Conservation (phyloP, 2,329 filamentous ascomycete genomes). For the Aureobasidium leucospermi region DNA sequence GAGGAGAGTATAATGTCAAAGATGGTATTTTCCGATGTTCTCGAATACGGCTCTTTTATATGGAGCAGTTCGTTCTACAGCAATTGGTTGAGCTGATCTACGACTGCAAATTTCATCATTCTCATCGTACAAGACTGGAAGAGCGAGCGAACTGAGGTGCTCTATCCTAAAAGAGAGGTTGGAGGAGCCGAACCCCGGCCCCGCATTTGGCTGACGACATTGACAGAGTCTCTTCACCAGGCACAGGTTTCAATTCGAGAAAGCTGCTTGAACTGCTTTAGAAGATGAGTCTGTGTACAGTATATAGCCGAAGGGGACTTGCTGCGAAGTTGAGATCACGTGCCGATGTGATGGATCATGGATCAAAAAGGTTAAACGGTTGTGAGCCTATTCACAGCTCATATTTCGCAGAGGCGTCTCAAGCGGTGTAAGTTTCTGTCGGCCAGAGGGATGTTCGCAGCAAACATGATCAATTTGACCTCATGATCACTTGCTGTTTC, state of each 20-base stretch:
- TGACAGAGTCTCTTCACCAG: neutral
- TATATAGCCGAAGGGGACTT: neutral
- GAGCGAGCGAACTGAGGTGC: neutral
- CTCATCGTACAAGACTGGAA: neutral
- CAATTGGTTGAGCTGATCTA: neutral
- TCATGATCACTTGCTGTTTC: neutral
- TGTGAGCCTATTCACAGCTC: neutral
- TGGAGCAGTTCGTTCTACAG: too few species aligned
- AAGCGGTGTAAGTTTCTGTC: neutral
- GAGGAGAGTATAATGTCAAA: neutral
- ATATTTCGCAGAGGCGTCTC: neutral
- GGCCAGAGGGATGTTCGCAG: neutral
- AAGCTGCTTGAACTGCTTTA: neutral
- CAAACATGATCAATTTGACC: neutral
- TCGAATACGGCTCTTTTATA: too few species aligned
- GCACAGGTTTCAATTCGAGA: neutral
- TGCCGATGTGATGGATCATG: neutral
- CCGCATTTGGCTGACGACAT: constrained; percentile 7
- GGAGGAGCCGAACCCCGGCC: constrained; percentile 2
- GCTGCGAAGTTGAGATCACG: too few species aligned
- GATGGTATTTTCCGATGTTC: too few species aligned
- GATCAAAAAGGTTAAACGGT: neutral
- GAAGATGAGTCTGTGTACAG: neutral
- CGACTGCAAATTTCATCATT: neutral
- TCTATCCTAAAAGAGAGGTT: neutral